Evolutionary conservation across 2,329 filamentous ascomycete species (phyloP), one percentile per base, ranked within the genome.

Genomic region (Microcyclospora pomicola): DNA sequence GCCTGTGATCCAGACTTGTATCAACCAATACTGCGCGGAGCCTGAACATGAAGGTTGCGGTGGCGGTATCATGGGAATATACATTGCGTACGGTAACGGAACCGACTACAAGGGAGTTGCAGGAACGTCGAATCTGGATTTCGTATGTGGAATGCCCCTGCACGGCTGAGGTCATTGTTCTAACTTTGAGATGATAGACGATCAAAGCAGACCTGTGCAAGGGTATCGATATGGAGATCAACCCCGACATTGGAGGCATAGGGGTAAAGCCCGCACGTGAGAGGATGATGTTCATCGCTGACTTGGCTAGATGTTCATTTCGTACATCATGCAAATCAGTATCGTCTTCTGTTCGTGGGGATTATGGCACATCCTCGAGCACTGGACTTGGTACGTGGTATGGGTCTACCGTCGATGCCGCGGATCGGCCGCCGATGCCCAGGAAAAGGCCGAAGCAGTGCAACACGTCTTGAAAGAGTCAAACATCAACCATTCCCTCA

Each of bases 191-290:
- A 30, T 15, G n/a, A n/a, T n/a, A 15, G 16, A 31, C 24, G 32
- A 19, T 40, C 33, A 32, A 40, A 27, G 24, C 27, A 9, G 38
- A 34, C n/a, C 15, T 42, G 7, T 45, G 42, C 31, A 2, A 39
- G 13, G 40, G 24, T 14, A 31, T 42, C 10, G 31, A 42, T 37
- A 37, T 40, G 3, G 37, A 37, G 12, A 36, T 47, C 30, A 47
- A 47, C 29, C 27, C 40, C 10, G 42, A 45, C 15, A 41, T 47
- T 27, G 40, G 40, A 14, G 45, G 45, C 14, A 41, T 45, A 9
- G 40, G 44, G 5, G 41, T 46, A 15, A 36, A 38, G 24, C 11
- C 2, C 31, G 2, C 14, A 10, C 32, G 13, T 13, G 16, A 2
- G 28, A 6, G 13, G 31, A n/a, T 3, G 5, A 31, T 33, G 24